phyloP scores from a whole-genome alignment of 208 protist species.

The Endotrypanum monterogeii region DNA sequence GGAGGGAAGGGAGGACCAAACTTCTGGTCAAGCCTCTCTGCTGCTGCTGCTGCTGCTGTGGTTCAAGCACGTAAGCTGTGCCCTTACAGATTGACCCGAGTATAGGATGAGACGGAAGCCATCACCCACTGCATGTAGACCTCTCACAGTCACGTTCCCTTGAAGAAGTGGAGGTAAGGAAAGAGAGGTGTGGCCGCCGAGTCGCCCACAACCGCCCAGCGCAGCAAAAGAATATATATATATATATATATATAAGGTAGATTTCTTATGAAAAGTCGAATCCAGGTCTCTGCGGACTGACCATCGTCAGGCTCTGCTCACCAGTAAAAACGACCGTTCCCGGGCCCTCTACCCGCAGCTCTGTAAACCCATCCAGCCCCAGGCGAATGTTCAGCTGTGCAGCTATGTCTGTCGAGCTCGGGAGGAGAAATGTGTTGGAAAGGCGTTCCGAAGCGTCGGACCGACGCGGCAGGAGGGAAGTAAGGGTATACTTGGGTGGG shows the following conservation, averaged over 20 bases:
- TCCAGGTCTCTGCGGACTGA: conserved; percentile 4
- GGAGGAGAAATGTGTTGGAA: conserved; percentile 19
- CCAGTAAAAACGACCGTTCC: conserved; percentile 74
- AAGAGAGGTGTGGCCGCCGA: not conserved
- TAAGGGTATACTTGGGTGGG: conserved; percentile 2
- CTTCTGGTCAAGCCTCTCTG: not conserved
- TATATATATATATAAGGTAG: not conserved
- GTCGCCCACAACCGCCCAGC: not conserved
- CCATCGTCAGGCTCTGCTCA: conserved; percentile 49
- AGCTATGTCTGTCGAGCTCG: conserved; percentile 46
- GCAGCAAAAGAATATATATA: not conserved
- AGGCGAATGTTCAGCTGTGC: conserved; percentile 58
- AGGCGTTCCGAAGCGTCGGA: not conserved
- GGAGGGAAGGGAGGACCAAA: not conserved
- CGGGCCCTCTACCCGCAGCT: conserved; percentile 71
- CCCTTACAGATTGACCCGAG: not conserved
- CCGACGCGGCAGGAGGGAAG: conserved; percentile 7
- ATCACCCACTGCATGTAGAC: not conserved
- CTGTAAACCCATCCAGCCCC: conserved; percentile 74
- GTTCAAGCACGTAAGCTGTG: not conserved
- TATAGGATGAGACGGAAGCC: not conserved
- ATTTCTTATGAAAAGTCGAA: not conserved
- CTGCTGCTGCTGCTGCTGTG: too few relatives aligned
- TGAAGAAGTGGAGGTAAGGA: not conserved
- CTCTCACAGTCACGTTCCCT: not conserved